Conservation (phyloP, 1,284 basidiomycete species). For the Fomitopsis schrenkii region DNA sequence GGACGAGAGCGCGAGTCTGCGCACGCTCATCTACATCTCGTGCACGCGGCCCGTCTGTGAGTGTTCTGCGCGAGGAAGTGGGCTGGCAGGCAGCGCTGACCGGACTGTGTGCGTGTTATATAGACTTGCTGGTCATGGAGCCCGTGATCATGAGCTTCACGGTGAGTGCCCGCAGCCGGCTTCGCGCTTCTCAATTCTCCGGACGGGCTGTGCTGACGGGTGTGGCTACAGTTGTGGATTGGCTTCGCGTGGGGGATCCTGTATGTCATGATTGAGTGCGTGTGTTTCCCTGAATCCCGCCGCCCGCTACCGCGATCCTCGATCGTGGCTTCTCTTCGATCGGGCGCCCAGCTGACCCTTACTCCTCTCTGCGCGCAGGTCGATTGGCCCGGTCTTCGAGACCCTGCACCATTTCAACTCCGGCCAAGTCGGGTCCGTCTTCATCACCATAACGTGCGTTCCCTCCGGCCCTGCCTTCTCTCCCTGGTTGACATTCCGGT, state of each 20-base stretch:
- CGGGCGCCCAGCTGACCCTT: background rate
- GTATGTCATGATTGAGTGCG: conserved; percentile 64
- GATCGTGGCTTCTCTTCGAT: background rate
- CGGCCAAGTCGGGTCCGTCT: conserved; percentile 61
- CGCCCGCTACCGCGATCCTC: background rate
- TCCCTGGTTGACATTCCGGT: background rate
- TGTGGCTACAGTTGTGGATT: conserved; percentile 55
- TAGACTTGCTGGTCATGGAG: conserved; percentile 68
- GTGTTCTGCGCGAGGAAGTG: conserved; percentile 19
- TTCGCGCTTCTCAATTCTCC: background rate
- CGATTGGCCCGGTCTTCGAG: conserved; percentile 57
- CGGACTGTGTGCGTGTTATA: background rate
- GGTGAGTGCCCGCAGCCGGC: conserved; percentile 33
- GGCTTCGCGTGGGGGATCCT: conserved; percentile 78
- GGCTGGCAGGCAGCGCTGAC: background rate
- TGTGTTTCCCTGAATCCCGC: conserved; percentile 3
- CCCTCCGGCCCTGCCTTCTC: background rate
- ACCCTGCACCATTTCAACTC: conserved; percentile 63
- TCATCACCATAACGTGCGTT: conserved; percentile 55
- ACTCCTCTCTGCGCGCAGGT: conserved; percentile 32
- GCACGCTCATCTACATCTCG: conserved; percentile 57
- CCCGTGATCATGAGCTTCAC: conserved; percentile 74
- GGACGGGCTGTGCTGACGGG: background rate
- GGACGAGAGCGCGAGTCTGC: conserved; percentile 53
- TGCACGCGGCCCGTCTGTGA: conserved; percentile 66